Percentiles rank a stretch among this genome's conserved stretches.
These are phyloP conservation scores for Pseudocohnilembus persalinus DNA, from an alignment of 169 alveolate genomes.

Conservation along the genomic window DNA sequence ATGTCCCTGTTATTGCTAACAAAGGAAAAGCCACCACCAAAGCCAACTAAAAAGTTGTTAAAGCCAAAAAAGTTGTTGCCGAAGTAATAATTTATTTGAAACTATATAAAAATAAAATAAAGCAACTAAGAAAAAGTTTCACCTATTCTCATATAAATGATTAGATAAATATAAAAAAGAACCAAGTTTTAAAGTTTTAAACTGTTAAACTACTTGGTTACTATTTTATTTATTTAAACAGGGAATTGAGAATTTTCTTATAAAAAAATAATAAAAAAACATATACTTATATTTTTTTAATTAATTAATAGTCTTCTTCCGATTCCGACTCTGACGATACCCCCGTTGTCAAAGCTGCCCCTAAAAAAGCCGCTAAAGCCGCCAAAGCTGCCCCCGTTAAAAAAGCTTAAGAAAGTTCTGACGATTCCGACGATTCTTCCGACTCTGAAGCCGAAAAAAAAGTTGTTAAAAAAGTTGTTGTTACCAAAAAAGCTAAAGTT, in stretches of 20 bases:
- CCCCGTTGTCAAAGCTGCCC: not conserved
- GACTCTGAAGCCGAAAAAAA: slow-evolving; percentile 29
- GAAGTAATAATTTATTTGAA: not conserved
- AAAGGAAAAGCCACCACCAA: not conserved
- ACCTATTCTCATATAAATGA: too few relatives aligned
- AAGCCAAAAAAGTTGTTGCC: not conserved
- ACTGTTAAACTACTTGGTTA: too few relatives aligned
- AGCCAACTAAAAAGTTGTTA: not conserved
- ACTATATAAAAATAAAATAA: too few relatives aligned
- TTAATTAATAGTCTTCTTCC: not conserved
- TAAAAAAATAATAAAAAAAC: not conserved
- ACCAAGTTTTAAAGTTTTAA: too few relatives aligned
- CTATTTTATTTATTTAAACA: too few relatives aligned
- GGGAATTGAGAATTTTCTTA: too few relatives aligned
- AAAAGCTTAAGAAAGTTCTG: slow-evolving; percentile 5
- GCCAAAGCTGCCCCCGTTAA: slow-evolving; percentile 33
- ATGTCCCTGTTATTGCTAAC: not conserved
- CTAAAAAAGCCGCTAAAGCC: slow-evolving; percentile 11
- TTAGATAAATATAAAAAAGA: too few relatives aligned
- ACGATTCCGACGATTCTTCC: slow-evolving; percentile 11
- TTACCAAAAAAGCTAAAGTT: not conserved
- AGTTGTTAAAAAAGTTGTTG: slow-evolving; percentile 29
- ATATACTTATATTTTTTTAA: too few relatives aligned
- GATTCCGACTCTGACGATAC: not conserved
- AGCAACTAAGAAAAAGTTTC: too few relatives aligned